Evolutionary conservation across 2,329 filamentous ascomycete species (phyloP).

Genomic region (Aspergillus calidoustus): DNA sequence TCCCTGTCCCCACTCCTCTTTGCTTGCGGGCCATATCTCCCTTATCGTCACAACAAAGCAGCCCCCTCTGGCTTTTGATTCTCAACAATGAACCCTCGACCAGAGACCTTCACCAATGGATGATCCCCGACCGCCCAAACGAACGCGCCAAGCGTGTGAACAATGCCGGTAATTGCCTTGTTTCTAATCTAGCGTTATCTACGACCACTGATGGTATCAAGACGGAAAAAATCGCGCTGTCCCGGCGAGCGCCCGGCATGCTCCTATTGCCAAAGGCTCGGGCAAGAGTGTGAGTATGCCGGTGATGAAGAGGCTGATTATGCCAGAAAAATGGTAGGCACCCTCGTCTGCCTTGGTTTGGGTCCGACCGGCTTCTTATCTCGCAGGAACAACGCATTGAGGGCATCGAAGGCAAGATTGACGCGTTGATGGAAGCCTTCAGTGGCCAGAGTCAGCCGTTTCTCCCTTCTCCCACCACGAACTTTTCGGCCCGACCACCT

Average conservation of each 20-base stretch:
- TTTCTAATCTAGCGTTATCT: too few species aligned
- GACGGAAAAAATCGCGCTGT: constrained; percentile 41
- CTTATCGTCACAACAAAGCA: too few species aligned
- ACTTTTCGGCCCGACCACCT: constrained; percentile 14
- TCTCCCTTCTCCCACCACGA: neutral
- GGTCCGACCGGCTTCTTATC: neutral
- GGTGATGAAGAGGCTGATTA: constrained; percentile 15
- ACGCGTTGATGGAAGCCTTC: constrained; percentile 23
- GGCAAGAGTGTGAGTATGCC: constrained; percentile 37
- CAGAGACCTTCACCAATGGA: neutral
- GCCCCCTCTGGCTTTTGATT: too few species aligned
- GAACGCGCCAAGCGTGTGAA: constrained; percentile 34
- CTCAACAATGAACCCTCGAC: too few species aligned
- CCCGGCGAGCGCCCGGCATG: constrained; percentile 39
- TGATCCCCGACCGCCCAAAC: constrained; percentile 9
- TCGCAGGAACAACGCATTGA: constrained; percentile 15
- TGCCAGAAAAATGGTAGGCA: constrained; percentile 12
- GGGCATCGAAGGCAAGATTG: constrained; percentile 28
- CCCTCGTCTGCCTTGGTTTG: constrained; percentile 1
- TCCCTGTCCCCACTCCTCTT: too few species aligned
- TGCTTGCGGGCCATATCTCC: too few species aligned
- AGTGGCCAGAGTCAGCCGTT: constrained; percentile 1
- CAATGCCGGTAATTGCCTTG: constrained; percentile 33
- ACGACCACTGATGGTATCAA: constrained; percentile 3
- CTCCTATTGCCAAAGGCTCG: constrained; percentile 37